Percentiles rank a stretch among this genome's conserved stretches.
phyloP scores from a whole-genome alignment of 108 stramenopile species.

The Parietichytrium sp. region DNA sequence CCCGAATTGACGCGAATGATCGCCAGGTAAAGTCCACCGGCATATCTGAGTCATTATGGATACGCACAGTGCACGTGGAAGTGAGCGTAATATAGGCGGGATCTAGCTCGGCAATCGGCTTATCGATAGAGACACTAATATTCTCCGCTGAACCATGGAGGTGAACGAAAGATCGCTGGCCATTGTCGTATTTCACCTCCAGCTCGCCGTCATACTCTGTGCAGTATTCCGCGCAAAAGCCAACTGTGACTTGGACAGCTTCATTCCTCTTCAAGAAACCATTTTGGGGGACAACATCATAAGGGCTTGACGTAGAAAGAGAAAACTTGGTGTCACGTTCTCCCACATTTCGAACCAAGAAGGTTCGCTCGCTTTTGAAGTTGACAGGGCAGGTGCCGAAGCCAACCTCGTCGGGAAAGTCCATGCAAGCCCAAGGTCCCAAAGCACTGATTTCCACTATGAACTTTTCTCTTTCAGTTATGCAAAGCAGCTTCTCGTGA shows the following conservation, averaged over 20 bases:
- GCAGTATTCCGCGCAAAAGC: slow-evolving; percentile 32
- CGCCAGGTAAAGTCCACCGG: slow-evolving; percentile 63
- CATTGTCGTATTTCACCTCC: slow-evolving; percentile 53
- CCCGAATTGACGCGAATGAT: slow-evolving; percentile 52
- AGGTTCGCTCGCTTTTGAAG: slow-evolving; percentile 41
- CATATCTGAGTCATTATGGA: slow-evolving; percentile 57
- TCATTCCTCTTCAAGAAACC: slow-evolving; percentile 44
- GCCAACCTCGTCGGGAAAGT: slow-evolving; percentile 61
- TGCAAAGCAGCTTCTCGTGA: slow-evolving; percentile 55
- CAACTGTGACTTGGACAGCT: slow-evolving; percentile 46
- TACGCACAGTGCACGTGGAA: slow-evolving; percentile 56
- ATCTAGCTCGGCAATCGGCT: slow-evolving; percentile 52
- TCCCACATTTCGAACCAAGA: slow-evolving; percentile 65
- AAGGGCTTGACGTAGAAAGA: slow-evolving; percentile 42
- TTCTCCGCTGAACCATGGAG: slow-evolving; percentile 54
- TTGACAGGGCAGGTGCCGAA: slow-evolving; percentile 59
- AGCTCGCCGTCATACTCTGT: slow-evolving; percentile 52
- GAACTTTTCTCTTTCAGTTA: slow-evolving; percentile 68
- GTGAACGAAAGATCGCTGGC: slow-evolving; percentile 39
- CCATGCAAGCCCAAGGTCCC: slow-evolving; percentile 57
- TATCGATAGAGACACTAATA: slow-evolving; percentile 59
- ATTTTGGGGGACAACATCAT: slow-evolving; percentile 34
- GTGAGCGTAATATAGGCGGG: slow-evolving; percentile 62
- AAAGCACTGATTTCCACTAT: slow-evolving; percentile 59
- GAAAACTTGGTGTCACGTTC: slow-evolving; percentile 45